phyloP scores from a whole-genome alignment of 805 yeast genomes.

The Clavispora vitiphila region DNA sequence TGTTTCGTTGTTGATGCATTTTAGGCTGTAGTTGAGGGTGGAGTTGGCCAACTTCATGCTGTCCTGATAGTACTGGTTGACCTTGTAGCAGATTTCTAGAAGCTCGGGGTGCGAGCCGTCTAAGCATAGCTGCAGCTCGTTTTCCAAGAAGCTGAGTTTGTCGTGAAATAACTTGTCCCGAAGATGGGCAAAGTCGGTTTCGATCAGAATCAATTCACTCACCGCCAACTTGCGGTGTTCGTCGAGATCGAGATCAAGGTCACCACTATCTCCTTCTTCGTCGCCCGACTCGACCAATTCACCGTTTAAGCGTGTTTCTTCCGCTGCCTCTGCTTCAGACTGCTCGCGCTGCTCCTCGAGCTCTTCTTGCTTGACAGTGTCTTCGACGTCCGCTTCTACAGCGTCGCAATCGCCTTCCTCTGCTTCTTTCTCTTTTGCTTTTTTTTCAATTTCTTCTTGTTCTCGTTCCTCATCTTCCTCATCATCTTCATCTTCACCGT shows the following conservation, averaged over 20 bases:
- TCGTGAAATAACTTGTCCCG: conserved; percentile 84
- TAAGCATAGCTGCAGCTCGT: conserved; percentile 80
- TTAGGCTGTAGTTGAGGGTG: conserved; percentile 53
- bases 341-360: conserved; percentile 1
- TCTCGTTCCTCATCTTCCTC: no score
- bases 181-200: conserved; percentile 77
- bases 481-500: neutral
- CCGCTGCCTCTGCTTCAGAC: conserved; percentile 3
- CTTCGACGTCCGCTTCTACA: conserved; percentile 2
- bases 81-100: conserved; percentile 61
- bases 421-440: neutral
- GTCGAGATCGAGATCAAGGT: conserved; percentile 20
- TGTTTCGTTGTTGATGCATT: conserved; percentile 77
- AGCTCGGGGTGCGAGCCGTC: conserved; percentile 92
- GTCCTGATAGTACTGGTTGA: conserved; percentile 70
- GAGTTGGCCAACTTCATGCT: conserved; percentile 46
- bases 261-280: neutral
- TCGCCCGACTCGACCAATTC: neutral
- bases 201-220: conserved; percentile 71
- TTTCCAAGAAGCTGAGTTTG: conserved; percentile 68
- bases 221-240: conserved; percentile 59
- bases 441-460: neutral
- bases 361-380: conserved; percentile 1
- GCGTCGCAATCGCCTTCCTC: neutral
- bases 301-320: neutral